phyloP scores from a whole-genome alignment of 768 basidiomycete species.

The Calocera viscosa region DNA sequence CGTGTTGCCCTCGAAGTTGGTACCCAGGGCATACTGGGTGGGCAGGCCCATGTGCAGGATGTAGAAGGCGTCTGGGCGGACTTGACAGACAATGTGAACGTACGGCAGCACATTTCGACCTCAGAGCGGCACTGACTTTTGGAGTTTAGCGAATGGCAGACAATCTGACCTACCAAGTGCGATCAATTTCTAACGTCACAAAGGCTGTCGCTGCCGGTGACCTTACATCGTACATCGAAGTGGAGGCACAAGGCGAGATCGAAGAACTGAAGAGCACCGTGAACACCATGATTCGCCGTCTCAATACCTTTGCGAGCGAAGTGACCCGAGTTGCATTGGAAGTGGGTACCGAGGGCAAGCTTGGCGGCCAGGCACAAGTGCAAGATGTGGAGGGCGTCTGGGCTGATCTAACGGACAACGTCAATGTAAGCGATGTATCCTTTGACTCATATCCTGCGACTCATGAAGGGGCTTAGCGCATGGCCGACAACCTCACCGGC shows the following conservation, averaged over 20 bases:
- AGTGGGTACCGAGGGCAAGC: constrained; percentile 79
- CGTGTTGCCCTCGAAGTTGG: constrained; percentile 96
- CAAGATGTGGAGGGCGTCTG: constrained; percentile 92
- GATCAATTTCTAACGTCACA: constrained; percentile 96
- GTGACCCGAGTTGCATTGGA: constrained; percentile 82
- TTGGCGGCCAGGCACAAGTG: constrained; percentile 83
- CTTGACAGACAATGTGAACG: constrained; percentile 58
- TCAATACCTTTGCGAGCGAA: constrained; percentile 34
- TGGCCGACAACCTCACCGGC: constrained; percentile 73
- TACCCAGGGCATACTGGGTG: constrained; percentile 93
- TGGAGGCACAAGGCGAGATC: constrained; percentile 97
- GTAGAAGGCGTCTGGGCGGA: constrained; percentile 98
- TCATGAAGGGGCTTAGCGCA: constrained; percentile 41
- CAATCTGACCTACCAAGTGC: constrained; percentile 90
- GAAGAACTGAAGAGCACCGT: constrained; percentile 97
- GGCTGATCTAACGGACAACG: constrained; percentile 78
- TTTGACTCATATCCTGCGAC: not conserved
- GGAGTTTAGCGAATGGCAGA: constrained; percentile 94
- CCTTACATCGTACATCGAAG: constrained; percentile 97
- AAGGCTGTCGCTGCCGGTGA: constrained; percentile 98
- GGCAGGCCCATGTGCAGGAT: constrained; percentile 92
- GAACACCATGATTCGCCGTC: constrained; percentile 45
- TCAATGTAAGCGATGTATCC: constrained; percentile 49
- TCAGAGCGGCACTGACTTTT: no score
- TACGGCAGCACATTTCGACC: constrained; percentile 36